These are phyloP conservation scores for Albugo candida DNA, from an alignment of 352 stramenopile genomes.

Conservation along the genomic window DNA sequence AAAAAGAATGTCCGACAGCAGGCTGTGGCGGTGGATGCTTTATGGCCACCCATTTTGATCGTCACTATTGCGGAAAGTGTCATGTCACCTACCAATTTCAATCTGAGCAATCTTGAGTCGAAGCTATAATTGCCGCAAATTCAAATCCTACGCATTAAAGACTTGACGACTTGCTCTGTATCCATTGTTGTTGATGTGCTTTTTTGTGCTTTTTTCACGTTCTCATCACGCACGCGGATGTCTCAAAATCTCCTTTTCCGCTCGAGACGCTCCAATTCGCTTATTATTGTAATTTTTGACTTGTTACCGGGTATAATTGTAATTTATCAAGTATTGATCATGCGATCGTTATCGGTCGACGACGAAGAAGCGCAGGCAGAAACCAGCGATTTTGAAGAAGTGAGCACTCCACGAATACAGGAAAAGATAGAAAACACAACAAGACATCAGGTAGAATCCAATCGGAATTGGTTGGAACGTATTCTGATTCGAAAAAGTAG, in stretches of 20 bases:
- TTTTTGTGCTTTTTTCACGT: too few relatives aligned
- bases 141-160: too few relatives aligned
- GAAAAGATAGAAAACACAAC: slow-evolving; percentile 26
- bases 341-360: too few relatives aligned
- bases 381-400: slow-evolving; percentile 19
- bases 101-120: slow-evolving; percentile 14
- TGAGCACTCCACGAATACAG: slow-evolving; percentile 23
- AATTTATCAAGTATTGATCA: too few relatives aligned
- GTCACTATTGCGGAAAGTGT: slow-evolving; percentile 99
- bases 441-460: slow-evolving; percentile 15
- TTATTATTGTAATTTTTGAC: too few relatives aligned
- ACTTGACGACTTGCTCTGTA: too few relatives aligned
- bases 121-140: slow-evolving; percentile 1
- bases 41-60: slow-evolving; percentile 98
- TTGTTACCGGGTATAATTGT: too few relatives aligned
- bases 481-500: slow-evolving; percentile 5
- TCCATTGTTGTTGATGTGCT: too few relatives aligned
- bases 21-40: slow-evolving; percentile 95
- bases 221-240: too few relatives aligned
- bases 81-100: slow-evolving; percentile 92
- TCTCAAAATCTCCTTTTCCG: too few relatives aligned
- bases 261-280: too few relatives aligned
- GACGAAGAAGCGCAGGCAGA: too few relatives aligned
- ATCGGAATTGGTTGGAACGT: neutral
- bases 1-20: slow-evolving; percentile 92